Evolutionary conservation across 305 asterid genomes (phyloP).

Genomic region (Caryopteris hybrid): DNA sequence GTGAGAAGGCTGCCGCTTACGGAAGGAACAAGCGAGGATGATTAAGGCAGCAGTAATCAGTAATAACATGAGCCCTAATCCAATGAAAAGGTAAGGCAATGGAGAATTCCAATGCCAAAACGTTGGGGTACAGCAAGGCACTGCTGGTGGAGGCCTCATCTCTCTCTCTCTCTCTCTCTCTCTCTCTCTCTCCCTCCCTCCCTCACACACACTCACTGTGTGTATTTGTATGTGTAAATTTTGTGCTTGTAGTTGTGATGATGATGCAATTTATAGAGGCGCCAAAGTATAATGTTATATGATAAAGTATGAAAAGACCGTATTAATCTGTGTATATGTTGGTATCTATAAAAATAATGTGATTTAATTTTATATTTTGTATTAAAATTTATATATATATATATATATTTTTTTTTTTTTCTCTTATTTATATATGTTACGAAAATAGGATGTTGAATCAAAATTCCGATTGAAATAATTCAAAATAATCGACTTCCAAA

Average conservation of each 20-base stretch:
- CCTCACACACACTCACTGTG: not conserved
- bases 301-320: too few relatives aligned
- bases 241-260: not conserved
- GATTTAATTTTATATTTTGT: too few relatives aligned
- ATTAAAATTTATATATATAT: too few relatives aligned
- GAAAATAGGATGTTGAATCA: too few relatives aligned
- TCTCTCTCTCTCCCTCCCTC: slow-evolving; percentile 9
- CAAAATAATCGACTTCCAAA: too few relatives aligned
- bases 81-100: slow-evolving; percentile 62
- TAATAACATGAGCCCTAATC: slow-evolving; percentile 44
- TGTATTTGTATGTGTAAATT: not conserved
- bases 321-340: too few relatives aligned
- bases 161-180: slow-evolving; percentile 16
- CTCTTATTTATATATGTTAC: too few relatives aligned
- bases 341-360: too few relatives aligned
- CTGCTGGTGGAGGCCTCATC: slow-evolving; percentile 26
- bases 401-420: too few relatives aligned
- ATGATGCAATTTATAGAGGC: too few relatives aligned
- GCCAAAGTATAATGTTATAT: too few relatives aligned
- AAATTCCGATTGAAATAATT: too few relatives aligned
- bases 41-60: slow-evolving; percentile 47
- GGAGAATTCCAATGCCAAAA: slow-evolving; percentile 78
- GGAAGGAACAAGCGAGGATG: slow-evolving; percentile 57
- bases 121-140: not conserved
- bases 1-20: slow-evolving; percentile 15